Conservation (phyloP, 2,329 filamentous ascomycete species). For the Aspergillus alliaceus region DNA sequence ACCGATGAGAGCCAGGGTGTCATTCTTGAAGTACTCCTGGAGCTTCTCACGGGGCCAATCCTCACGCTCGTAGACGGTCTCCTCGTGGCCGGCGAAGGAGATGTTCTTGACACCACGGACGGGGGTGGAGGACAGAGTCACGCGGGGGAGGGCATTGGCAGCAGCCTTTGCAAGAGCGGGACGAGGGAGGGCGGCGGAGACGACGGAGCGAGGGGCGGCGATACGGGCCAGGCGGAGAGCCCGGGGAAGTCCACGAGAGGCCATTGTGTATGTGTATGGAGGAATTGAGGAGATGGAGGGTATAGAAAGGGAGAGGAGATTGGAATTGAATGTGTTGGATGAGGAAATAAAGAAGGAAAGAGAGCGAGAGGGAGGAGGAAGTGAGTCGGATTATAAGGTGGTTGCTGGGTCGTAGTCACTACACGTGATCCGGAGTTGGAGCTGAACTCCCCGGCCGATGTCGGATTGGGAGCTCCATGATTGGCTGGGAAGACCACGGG, state of each 20-base stretch:
- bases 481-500: background rate
- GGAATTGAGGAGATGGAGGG: slow-evolving; percentile 11
- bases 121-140: slow-evolving; percentile 44
- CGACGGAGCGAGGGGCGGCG: slow-evolving; percentile 59
- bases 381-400: slow-evolving; percentile 18
- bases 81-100: slow-evolving; percentile 94
- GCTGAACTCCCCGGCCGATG: slow-evolving; percentile 4
- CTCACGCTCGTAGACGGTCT: slow-evolving; percentile 94
- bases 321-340: no score
- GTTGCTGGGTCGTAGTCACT: slow-evolving; percentile 11
- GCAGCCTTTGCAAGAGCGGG: slow-evolving; percentile 47
- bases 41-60: slow-evolving; percentile 99
- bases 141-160: slow-evolving; percentile 41
- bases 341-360: no score
- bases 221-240: slow-evolving; percentile 59
- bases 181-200: slow-evolving; percentile 57
- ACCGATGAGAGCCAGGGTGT: slow-evolving; percentile 97
- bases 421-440: slow-evolving; percentile 18
- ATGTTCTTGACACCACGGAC: slow-evolving; percentile 92
- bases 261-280: slow-evolving; percentile 39
- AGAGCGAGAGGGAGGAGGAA: slow-evolving; percentile 7
- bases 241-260: slow-evolving; percentile 52
- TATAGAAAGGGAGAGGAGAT: slow-evolving; percentile 11
- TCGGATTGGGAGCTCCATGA: background rate
- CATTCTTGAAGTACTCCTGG: slow-evolving; percentile 99